phyloP scores from a whole-genome alignment of 2,329 filamentous ascomycete species.

The Apiospora phragmitis region DNA sequence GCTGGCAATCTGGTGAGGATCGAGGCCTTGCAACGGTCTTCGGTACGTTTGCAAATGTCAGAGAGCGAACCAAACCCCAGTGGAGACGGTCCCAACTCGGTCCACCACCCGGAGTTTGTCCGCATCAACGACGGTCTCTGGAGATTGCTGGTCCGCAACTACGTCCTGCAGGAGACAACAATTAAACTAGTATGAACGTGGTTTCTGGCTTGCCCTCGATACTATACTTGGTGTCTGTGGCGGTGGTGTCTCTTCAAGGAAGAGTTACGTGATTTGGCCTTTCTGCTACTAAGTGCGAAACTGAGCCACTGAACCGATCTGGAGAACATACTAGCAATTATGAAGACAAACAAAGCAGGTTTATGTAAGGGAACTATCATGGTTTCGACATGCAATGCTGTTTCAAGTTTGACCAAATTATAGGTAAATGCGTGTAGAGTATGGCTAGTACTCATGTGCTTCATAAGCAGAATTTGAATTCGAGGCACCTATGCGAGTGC shows the following conservation, averaged over 20 bases:
- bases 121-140: background rate
- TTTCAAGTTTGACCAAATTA: too few relatives aligned
- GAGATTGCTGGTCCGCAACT: background rate
- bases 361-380: too few relatives aligned
- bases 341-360: too few relatives aligned
- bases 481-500: too few relatives aligned
- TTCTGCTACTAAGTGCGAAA: background rate
- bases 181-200: background rate
- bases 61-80: background rate
- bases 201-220: background rate
- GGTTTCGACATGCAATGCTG: too few relatives aligned
- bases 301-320: background rate
- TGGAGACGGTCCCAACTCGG: background rate
- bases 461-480: too few relatives aligned
- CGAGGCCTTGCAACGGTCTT: background rate
- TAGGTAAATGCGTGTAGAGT: too few relatives aligned
- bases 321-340: too few relatives aligned
- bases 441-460: too few relatives aligned
- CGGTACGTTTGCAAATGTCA: background rate
- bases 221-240: background rate
- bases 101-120: background rate
- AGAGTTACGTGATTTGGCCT: background rate
- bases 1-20: background rate
- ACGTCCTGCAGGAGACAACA: background rate
- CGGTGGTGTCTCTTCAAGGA: background rate